Evolutionary conservation across 108 stramenopile genomes (phyloP).

Genomic region (Skeletonema grethae): DNA sequence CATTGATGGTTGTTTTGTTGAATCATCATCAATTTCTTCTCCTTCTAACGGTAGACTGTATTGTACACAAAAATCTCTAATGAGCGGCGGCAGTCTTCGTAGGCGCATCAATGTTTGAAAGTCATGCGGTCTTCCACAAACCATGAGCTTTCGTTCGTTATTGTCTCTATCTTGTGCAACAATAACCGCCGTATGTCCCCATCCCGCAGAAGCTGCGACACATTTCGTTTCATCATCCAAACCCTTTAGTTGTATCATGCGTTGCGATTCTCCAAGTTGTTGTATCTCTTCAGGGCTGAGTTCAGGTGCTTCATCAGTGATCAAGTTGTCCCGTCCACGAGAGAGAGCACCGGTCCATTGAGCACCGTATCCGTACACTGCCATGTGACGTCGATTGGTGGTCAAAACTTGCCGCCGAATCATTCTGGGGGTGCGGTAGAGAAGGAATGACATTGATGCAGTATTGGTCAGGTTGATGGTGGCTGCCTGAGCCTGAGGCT

Average conservation of each 20-base stretch:
- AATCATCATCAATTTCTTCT: not conserved
- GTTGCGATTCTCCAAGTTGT: slow-evolving; percentile 23
- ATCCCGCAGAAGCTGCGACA: slow-evolving; percentile 60
- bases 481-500: too few species aligned
- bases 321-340: slow-evolving; percentile 22
- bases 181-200: slow-evolving; percentile 76
- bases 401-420: slow-evolving; percentile 4
- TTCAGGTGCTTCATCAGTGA: slow-evolving; percentile 42
- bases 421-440: not conserved
- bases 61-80: slow-evolving; percentile 42
- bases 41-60: slow-evolving; percentile 9
- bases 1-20: slow-evolving; percentile 11
- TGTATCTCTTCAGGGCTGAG: slow-evolving; percentile 58
- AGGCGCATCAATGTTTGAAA: slow-evolving; percentile 70
- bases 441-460: not conserved
- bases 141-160: slow-evolving; percentile 33
- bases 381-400: slow-evolving; percentile 32
- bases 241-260: slow-evolving; percentile 24
- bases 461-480: too few species aligned
- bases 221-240: slow-evolving; percentile 32
- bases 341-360: slow-evolving; percentile 85
- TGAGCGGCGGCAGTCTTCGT: slow-evolving; percentile 59
- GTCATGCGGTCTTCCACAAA: slow-evolving; percentile 85
- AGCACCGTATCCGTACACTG: slow-evolving; percentile 66
- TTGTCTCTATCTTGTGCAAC: slow-evolving; percentile 25